phyloP scores from a whole-genome alignment of 352 stramenopile genomes.

The Phytophthora nicotianae region DNA sequence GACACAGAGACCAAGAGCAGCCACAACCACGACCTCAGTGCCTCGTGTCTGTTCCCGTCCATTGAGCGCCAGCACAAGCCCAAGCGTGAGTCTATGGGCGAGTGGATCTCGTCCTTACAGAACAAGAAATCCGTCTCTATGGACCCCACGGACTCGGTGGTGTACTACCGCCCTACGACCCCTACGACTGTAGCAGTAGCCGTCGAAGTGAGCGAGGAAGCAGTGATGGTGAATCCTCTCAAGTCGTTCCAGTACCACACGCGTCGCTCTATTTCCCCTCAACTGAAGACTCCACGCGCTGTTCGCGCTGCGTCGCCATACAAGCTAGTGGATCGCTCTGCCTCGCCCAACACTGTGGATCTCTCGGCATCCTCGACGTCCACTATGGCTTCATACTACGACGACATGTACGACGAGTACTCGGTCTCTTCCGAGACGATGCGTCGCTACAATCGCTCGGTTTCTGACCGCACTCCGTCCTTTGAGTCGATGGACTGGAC shows the following conservation, averaged over 20 bases:
- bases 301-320: conserved; percentile 34
- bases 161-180: conserved; percentile 29
- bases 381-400: conserved; percentile 67
- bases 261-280: conserved; percentile 28
- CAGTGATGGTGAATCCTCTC: conserved; percentile 32
- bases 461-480: conserved; percentile 39
- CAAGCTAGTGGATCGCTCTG: conserved; percentile 37
- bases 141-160: conserved; percentile 21
- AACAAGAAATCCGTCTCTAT: conserved; percentile 16
- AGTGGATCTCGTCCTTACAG: conserved; percentile 40
- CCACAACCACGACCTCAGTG: conserved; percentile 16
- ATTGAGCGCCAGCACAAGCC: conserved; percentile 39
- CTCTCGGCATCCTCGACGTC: conserved; percentile 73
- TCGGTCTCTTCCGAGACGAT: conserved; percentile 29
- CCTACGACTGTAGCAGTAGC: conserved; percentile 26
- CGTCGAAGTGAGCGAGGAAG: conserved; percentile 27
- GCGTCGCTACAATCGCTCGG: conserved; percentile 44
- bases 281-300: conserved; percentile 25
- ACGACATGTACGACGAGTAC: conserved; percentile 67
- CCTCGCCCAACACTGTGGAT: conserved; percentile 44
- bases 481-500: conserved; percentile 57
- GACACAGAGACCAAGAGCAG: conserved; percentile 22
- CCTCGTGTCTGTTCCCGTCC: conserved; percentile 35
- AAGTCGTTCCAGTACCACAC: conserved; percentile 32
- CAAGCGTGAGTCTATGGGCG: conserved; percentile 29